A percentile compares a stretch with the other conserved stretches of the same genome.
These are phyloP conservation scores for Lactarius vividus DNA, from an alignment of 768 basidiomycete species.

Conservation along the genomic window DNA sequence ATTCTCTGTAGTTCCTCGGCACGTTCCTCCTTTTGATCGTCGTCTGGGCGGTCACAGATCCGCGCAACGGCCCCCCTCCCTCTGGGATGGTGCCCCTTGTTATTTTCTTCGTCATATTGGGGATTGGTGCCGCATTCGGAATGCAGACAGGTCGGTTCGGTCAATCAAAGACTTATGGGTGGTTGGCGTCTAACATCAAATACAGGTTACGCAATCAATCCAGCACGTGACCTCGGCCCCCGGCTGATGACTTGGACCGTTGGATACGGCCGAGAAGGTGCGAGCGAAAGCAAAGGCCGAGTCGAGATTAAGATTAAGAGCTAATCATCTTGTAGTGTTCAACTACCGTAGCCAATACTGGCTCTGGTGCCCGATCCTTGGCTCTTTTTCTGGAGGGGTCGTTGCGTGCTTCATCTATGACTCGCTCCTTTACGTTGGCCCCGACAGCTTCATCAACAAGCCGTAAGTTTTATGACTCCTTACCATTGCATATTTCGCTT, in stretches of 20 bases:
- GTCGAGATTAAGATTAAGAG: no score
- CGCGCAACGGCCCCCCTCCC: constrained; percentile 48
- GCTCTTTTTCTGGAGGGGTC: constrained; percentile 55
- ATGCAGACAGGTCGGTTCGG: constrained; percentile 48
- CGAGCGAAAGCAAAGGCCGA: neutral
- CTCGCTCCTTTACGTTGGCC: constrained; percentile 52
- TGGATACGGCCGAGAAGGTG: constrained; percentile 56
- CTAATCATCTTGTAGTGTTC: constrained; percentile 33
- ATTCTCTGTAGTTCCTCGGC: constrained; percentile 46
- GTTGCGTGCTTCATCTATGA: constrained; percentile 57
- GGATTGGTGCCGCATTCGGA: constrained; percentile 54
- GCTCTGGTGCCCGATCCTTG: constrained; percentile 66
- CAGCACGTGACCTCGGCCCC: constrained; percentile 70
- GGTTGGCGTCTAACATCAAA: neutral
- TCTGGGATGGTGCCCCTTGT: constrained; percentile 51
- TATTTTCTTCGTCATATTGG: constrained; percentile 54
- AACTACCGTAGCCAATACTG: constrained; percentile 58
- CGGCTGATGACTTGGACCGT: constrained; percentile 65
- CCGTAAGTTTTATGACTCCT: constrained; percentile 40
- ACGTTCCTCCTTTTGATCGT: constrained; percentile 52
- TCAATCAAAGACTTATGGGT: no score
- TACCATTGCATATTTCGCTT: no score
- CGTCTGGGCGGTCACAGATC: constrained; percentile 53
- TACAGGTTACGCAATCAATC: constrained; percentile 58
- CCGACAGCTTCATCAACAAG: constrained; percentile 52